Percentiles rank a stretch among this genome's conserved stretches.
phyloP scores from a whole-genome alignment of 2,329 filamentous ascomycete genomes.

The Fusarium nisikadoi region DNA sequence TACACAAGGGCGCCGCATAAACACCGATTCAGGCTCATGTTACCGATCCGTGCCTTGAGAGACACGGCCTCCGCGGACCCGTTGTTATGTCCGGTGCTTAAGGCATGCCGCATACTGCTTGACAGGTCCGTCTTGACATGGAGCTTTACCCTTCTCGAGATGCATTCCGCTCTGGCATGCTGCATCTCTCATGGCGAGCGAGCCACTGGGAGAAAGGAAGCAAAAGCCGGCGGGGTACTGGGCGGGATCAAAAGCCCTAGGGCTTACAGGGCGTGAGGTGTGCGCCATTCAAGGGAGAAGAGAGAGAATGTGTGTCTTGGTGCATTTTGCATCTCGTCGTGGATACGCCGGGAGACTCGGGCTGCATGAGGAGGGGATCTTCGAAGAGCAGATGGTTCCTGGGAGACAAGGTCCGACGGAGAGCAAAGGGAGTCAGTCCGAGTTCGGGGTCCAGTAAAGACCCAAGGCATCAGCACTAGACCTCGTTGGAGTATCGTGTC shows the following conservation, averaged over 20 bases:
- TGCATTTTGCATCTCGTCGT: constrained; percentile 20
- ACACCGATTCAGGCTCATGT: not conserved
- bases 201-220: constrained; percentile 10
- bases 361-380: constrained; percentile 30
- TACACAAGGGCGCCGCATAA: not conserved
- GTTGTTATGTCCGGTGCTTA: constrained; percentile 11
- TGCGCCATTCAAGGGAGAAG: not conserved
- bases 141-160: constrained; percentile 1
- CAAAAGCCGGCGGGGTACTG: constrained; percentile 22
- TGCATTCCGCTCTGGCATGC: constrained; percentile 4
- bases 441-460: not conserved
- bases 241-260: constrained; percentile 31
- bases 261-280: constrained; percentile 42
- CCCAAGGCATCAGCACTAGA: constrained; percentile 30
- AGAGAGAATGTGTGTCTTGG: not conserved
- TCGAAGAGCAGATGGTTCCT: constrained; percentile 31
- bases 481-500: constrained; percentile 1
- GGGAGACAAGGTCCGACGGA: constrained; percentile 2
- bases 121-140: constrained; percentile 2
- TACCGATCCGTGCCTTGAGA: constrained; percentile 19
- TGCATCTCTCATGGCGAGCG: constrained; percentile 6
- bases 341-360: constrained; percentile 19
- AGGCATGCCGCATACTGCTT: not conserved
- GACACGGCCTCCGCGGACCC: constrained; percentile 6
- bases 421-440: constrained; percentile 5